A percentile compares a stretch with the other conserved stretches of the same genome.
Conservation (phyloP, 2,329 filamentous ascomycete genomes). For the Fusarium floridanum region DNA sequence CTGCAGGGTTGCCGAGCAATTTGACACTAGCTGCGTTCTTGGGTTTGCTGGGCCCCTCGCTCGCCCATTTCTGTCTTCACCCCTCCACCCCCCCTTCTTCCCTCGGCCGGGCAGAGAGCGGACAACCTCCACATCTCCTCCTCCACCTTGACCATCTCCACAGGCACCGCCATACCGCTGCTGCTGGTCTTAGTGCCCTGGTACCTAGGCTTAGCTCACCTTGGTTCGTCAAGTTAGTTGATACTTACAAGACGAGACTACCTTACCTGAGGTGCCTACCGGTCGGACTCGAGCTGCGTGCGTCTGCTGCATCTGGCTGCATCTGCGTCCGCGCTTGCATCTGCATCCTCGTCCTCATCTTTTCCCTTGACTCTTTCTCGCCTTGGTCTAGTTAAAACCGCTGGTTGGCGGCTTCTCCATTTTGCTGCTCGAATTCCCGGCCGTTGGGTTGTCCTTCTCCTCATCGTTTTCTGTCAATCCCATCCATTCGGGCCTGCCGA, state of each 20-base stretch:
- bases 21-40: conserved; percentile 41
- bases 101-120: conserved; percentile 25
- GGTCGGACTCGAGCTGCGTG: conserved; percentile 29
- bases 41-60: conserved; percentile 33
- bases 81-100: conserved; percentile 26
- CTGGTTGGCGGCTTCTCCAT: conserved; percentile 27
- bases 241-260: conserved; percentile 28
- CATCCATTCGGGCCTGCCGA: conserved; percentile 43
- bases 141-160: conserved; percentile 38
- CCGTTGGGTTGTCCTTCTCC: conserved; percentile 29
- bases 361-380: conserved; percentile 29
- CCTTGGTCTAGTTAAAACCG: conserved; percentile 27
- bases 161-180: conserved; percentile 39
- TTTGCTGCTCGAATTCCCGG: conserved; percentile 26
- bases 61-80: conserved; percentile 35
- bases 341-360: conserved; percentile 26
- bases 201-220: conserved; percentile 16
- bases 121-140: conserved; percentile 35
- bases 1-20: conserved; percentile 43
- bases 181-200: conserved; percentile 28
- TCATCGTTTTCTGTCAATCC: conserved; percentile 43
- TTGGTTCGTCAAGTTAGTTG: conserved; percentile 25
- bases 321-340: conserved; percentile 13
- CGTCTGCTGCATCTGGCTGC: not conserved
- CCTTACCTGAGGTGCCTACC: conserved; percentile 17